Evolutionary conservation across 2,329 filamentous ascomycete genomes (phyloP), one percentile per base, ranked within the genome.

Genomic region (Helotiales sp.): DNA sequence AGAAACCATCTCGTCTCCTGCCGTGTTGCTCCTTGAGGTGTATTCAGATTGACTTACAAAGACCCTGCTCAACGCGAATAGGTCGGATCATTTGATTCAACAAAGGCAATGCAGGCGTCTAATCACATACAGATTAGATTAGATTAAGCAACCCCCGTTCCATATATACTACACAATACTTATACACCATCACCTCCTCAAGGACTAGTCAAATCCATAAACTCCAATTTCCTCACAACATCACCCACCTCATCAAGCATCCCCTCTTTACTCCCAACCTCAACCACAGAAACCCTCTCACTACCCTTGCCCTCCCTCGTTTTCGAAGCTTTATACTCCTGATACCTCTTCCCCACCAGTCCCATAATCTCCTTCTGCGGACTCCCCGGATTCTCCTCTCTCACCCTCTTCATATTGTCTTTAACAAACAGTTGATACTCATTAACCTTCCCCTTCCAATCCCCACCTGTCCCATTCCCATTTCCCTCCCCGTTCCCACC

Each of bases 301-400:
- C 17, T 10, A n/a, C 8, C 42, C 19, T 34, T 50, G 7, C 29
- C 49, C 17, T 44, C 57, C 22, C 59, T 54, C 13, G 58, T 34
- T 60, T 63, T 69, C 46, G 64, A 63, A 22, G 69, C 73, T 65
- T 81, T 81, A 62, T 75, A 73, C 67, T 78, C 79, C 56, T 80
- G 76, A 79, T 89, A 91, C 69, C 79, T 79, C 67, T 79, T 80
- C 19, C 83, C 87, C 58, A 93, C 77, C 36, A 84, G 76, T 67
- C 79, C 81, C 88, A 91, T 89, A 10, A 91, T 80, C 56, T 86
- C 84, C 66, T 86, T 88, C 68, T 88, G 86, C 13, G 79, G 79
- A 63, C 79, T 82, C 38, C 72, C 76, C 0, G 69, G 69, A 52
- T 86, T 80, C 59, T 81, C 78, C 57, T 73, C 76, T 72, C 76